A percentile compares a stretch with the other conserved stretches of the same genome.
Conservation (phyloP, 225 moss, liverwort and hornwort genomes). For the Ulota crispa region DNA sequence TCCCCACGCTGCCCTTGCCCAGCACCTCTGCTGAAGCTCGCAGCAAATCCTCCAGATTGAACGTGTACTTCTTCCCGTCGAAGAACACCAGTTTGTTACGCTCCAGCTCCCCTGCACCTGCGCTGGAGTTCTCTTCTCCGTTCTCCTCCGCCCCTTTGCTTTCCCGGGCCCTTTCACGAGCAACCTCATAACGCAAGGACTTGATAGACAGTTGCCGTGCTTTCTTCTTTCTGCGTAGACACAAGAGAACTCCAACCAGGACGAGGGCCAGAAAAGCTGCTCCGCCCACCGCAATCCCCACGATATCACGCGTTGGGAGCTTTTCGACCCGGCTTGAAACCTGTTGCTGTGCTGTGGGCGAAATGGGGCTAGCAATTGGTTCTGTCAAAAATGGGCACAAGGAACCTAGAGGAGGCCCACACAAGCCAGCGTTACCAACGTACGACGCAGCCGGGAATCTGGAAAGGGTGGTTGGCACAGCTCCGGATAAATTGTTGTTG, state of each 20-base stretch:
- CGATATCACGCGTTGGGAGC: constrained; percentile 28
- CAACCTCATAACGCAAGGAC: neutral
- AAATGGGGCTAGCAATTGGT: constrained; percentile 27
- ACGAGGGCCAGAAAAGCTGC: constrained; percentile 31
- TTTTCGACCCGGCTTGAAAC: neutral
- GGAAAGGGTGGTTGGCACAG: constrained; percentile 53
- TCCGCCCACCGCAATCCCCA: constrained; percentile 34
- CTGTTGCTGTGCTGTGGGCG: constrained; percentile 2
- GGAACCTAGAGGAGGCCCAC: constrained; percentile 54
- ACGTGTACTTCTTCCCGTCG: constrained; percentile 44
- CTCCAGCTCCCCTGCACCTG: constrained; percentile 47
- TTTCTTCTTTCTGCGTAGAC: constrained; percentile 30
- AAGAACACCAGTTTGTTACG: constrained; percentile 64
- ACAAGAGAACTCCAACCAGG: constrained; percentile 2
- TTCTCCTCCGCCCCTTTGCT: constrained; percentile 39
- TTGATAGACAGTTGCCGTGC: constrained; percentile 26
- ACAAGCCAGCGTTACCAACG: constrained; percentile 56
- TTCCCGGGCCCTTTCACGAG: constrained; percentile 25
- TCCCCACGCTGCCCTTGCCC: constrained; percentile 89
- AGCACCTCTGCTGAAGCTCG: constrained; percentile 87
- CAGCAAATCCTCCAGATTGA: constrained; percentile 76
- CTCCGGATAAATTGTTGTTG: constrained; percentile 70
- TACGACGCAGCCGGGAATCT: constrained; percentile 53
- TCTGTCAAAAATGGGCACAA: constrained; percentile 11
- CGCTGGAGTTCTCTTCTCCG: constrained; percentile 35